A percentile compares a stretch with the other conserved stretches of the same genome.
phyloP scores from a whole-genome alignment of 306 rosid species.

The Fragaria vesca region DNA sequence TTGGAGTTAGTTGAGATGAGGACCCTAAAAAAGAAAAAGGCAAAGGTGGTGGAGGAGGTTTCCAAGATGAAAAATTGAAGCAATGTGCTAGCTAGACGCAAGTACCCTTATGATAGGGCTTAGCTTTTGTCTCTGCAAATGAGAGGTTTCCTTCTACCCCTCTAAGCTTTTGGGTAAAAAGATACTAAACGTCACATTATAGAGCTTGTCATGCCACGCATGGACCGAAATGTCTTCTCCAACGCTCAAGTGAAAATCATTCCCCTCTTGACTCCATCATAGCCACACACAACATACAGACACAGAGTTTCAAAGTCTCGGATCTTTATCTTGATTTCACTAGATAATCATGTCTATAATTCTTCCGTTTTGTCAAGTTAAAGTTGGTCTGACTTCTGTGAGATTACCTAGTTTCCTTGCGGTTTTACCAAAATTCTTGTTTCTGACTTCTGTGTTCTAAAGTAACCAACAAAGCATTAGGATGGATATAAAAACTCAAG shows the following conservation, averaged over 20 bases:
- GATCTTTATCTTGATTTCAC: constrained; percentile 8
- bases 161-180: background rate
- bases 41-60: constrained; percentile 24
- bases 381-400: background rate
- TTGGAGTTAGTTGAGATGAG: constrained; percentile 28
- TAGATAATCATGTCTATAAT: constrained; percentile 1
- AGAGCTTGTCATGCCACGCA: constrained; percentile 7
- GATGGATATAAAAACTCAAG: background rate
- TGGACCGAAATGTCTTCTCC: constrained; percentile 16
- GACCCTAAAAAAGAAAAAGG: constrained; percentile 13
- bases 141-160: constrained; percentile 1
- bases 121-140: constrained; percentile 17
- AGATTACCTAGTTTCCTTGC: background rate
- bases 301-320: background rate
- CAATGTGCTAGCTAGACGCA: background rate
- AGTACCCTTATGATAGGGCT: background rate
- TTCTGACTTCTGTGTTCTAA: background rate
- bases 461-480: background rate
- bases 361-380: constrained; percentile 12
- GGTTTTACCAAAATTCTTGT: background rate
- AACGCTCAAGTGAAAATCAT: constrained; percentile 38
- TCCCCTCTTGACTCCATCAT: constrained; percentile 36
- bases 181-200: background rate
- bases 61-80: constrained; percentile 21
- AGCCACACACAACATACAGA: background rate